Conservation (phyloP, 768 basidiomycete species). For the Tricholoma matsutake region DNA sequence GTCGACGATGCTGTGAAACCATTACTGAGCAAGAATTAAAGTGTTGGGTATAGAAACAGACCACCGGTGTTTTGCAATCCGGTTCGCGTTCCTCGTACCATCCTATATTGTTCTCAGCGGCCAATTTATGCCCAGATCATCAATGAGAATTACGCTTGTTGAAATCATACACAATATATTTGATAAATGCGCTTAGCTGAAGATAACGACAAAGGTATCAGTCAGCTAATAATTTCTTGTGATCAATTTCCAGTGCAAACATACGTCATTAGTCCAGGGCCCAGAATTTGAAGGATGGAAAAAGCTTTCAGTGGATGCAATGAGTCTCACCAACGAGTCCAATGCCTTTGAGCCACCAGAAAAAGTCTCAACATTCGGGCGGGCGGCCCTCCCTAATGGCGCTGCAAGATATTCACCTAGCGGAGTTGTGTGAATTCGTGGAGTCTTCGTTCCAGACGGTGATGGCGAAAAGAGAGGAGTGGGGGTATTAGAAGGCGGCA, state of each 20-base stretch:
- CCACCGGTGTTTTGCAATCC: conserved; percentile 77
- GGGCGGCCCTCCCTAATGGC: conserved; percentile 47
- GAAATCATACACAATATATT: conserved; percentile 81
- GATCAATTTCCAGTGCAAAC: conserved; percentile 16
- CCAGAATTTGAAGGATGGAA: conserved; percentile 91
- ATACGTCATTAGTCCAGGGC: conserved; percentile 73
- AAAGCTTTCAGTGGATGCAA: conserved; percentile 86
- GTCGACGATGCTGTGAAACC: conserved; percentile 55
- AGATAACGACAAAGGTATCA: not conserved
- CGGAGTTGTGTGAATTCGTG: conserved; percentile 42
- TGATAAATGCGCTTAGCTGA: conserved; percentile 81
- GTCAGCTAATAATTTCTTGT: not conserved
- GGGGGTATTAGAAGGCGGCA: conserved; percentile 56
- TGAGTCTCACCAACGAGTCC: conserved; percentile 79
- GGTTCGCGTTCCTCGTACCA: conserved; percentile 77
- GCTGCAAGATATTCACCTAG: conserved; percentile 59
- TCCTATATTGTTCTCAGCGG: conserved; percentile 33
- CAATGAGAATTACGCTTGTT: conserved; percentile 56
- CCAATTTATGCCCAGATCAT: not conserved
- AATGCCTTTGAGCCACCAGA: conserved; percentile 83
- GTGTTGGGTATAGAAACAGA: conserved; percentile 22
- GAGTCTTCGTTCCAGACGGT: conserved; percentile 61
- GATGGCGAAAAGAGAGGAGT: conserved; percentile 77
- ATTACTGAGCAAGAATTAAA: not conserved
- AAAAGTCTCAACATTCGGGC: conserved; percentile 48